Evolutionary conservation across 441 rosid genomes (phyloP).

Genomic region (Hypseocharis bilobata): DNA sequence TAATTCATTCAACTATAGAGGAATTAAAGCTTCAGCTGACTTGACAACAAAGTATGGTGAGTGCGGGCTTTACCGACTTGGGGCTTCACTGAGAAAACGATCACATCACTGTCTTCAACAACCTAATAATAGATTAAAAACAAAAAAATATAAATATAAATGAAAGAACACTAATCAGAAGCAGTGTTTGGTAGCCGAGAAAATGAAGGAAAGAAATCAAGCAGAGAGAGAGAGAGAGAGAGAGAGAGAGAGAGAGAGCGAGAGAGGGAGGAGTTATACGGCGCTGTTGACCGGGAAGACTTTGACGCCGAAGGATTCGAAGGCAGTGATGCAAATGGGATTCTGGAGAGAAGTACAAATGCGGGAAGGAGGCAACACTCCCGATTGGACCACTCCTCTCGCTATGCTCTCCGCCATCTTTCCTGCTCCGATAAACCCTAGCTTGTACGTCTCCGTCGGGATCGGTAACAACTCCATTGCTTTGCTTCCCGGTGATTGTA

Average conservation of each 20-base stretch:
- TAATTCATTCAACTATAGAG: too few relatives aligned
- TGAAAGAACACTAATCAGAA: background rate
- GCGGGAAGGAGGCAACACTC: slow-evolving; percentile 56
- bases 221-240: slow-evolving; percentile 7
- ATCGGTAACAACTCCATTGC: slow-evolving; percentile 44
- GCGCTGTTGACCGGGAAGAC: slow-evolving; percentile 42
- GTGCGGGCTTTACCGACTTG: slow-evolving; percentile 54
- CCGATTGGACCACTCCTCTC: slow-evolving; percentile 64
- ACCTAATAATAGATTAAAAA: slow-evolving; percentile 35
- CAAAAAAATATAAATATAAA: background rate
- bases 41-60: background rate
- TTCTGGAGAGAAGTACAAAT: slow-evolving; percentile 57
- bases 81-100: slow-evolving; percentile 78
- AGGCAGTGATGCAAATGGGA: slow-evolving; percentile 45
- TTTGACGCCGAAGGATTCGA: slow-evolving; percentile 60
- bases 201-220: background rate
- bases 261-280: too few relatives aligned
- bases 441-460: slow-evolving; percentile 44
- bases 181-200: background rate
- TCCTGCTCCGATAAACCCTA: slow-evolving; percentile 87
- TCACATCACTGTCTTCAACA: slow-evolving; percentile 64
- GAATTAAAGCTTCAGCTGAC: too few relatives aligned
- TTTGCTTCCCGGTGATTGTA: background rate
- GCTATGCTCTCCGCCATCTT: slow-evolving; percentile 94
- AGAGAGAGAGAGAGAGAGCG: slow-evolving; percentile 7